phyloP scores from a whole-genome alignment of 2,329 filamentous ascomycete genomes.

The Didymosphaeria variabile region DNA sequence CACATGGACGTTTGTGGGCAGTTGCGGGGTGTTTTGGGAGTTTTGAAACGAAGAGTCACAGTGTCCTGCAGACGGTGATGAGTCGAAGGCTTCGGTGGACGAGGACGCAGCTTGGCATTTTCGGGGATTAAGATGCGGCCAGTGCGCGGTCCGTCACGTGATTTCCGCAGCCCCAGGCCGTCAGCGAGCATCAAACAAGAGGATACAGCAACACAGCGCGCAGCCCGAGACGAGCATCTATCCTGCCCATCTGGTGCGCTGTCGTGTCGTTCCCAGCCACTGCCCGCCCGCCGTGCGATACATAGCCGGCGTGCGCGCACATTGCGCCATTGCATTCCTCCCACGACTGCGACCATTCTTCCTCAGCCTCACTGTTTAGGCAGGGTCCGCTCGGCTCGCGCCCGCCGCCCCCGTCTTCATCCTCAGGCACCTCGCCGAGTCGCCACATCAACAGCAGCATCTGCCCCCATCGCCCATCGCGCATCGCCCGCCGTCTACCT shows the following conservation, averaged over 20 bases:
- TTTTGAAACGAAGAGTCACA: slow-evolving; percentile 40
- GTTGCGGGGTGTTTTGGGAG: slow-evolving; percentile 14
- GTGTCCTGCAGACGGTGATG: slow-evolving; percentile 36
- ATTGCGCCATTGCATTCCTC: not conserved
- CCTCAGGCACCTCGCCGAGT: slow-evolving; percentile 33
- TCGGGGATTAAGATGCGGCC: not conserved
- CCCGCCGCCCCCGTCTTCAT: slow-evolving; percentile 27
- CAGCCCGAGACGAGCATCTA: not conserved
- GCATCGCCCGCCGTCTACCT: slow-evolving; percentile 20
- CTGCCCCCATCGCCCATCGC: slow-evolving; percentile 17
- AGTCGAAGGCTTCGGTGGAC: slow-evolving; percentile 38
- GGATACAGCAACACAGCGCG: not conserved
- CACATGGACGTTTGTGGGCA: slow-evolving; percentile 32
- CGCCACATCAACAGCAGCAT: slow-evolving; percentile 31
- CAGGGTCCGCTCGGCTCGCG: slow-evolving; percentile 26
- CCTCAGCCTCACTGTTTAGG: slow-evolving; percentile 34
- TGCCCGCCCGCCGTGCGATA: not conserved
- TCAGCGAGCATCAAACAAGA: slow-evolving; percentile 3
- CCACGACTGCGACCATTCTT: slow-evolving; percentile 4
- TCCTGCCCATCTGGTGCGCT: not conserved
- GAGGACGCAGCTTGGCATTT: slow-evolving; percentile 20
- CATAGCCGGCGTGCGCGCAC: slow-evolving; percentile 4
- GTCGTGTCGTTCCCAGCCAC: not conserved
- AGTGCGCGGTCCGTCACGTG: not conserved
- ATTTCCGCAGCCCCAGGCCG: not conserved